These are phyloP conservation scores for Plenodomus lindquistii DNA, from an alignment of 2,329 filamentous ascomycete species.

Conservation along the genomic window DNA sequence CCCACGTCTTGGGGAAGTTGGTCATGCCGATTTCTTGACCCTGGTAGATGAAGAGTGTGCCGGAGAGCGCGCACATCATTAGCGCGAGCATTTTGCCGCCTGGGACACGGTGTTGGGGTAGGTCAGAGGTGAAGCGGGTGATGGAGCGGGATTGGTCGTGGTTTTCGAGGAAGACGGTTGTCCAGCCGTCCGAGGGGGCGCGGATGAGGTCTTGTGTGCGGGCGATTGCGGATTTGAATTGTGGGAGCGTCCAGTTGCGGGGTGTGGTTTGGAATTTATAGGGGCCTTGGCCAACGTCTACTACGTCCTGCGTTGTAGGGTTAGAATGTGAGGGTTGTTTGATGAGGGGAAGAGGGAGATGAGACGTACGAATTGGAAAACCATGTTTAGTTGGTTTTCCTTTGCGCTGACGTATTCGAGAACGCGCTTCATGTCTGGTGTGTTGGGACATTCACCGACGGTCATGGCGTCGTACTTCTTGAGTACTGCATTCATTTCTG, in stretches of 20 bases:
- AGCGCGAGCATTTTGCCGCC: constrained; percentile 53
- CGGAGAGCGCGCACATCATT: constrained; percentile 53
- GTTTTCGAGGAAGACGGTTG: constrained; percentile 58
- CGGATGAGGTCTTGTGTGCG: constrained; percentile 38
- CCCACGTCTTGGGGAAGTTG: constrained; percentile 52
- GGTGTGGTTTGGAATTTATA: constrained; percentile 44
- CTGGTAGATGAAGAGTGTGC: constrained; percentile 57
- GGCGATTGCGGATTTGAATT: constrained; percentile 37
- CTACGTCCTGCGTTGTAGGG: constrained; percentile 36
- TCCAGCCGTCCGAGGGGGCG: constrained; percentile 47
- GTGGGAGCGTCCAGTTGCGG: constrained; percentile 34
- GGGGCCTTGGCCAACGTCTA: constrained; percentile 42
- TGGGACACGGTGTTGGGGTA: constrained; percentile 50
- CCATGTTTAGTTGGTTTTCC: constrained; percentile 68
- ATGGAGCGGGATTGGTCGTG: constrained; percentile 58
- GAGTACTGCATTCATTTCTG: constrained; percentile 66
- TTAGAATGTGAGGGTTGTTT: background rate
- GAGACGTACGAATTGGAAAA: constrained; percentile 57
- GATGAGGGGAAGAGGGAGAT: background rate
- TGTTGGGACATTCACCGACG: constrained; percentile 70
- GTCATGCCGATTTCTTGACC: constrained; percentile 57
- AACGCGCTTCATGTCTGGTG: constrained; percentile 61
- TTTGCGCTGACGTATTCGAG: constrained; percentile 62
- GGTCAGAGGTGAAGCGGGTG: constrained; percentile 53
- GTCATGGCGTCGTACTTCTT: constrained; percentile 68